phyloP scores from a whole-genome alignment of 805 yeast species.

The Yarrowia sp. region DNA sequence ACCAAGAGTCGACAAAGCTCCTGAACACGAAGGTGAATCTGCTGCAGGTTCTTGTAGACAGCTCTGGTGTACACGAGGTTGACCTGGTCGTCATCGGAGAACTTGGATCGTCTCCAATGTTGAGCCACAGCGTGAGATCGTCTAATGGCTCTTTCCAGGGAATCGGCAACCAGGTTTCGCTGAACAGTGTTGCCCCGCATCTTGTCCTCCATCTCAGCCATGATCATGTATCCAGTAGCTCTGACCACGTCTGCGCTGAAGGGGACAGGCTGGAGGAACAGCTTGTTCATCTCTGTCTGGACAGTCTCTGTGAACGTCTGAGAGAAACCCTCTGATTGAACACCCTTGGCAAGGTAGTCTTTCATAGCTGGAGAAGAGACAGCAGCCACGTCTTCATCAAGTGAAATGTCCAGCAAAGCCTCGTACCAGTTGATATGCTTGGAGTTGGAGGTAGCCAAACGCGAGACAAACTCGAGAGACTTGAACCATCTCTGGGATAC shows the following conservation, averaged over 20 bases:
- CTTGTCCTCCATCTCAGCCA: slow-evolving; percentile 32
- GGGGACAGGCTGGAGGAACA: slow-evolving; percentile 9
- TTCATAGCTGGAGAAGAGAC: slow-evolving; percentile 20
- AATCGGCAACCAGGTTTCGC: slow-evolving; percentile 9
- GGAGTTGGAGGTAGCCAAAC: slow-evolving; percentile 9
- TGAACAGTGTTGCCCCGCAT: slow-evolving; percentile 20
- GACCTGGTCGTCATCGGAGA: slow-evolving; percentile 27
- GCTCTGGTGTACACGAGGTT: slow-evolving; percentile 28
- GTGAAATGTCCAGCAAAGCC: slow-evolving; percentile 10
- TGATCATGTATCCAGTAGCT: slow-evolving; percentile 32
- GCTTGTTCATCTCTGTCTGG: slow-evolving; percentile 22
- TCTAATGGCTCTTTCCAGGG: slow-evolving; percentile 2
- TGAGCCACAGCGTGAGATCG: slow-evolving; percentile 27
- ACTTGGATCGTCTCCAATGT: slow-evolving; percentile 17
- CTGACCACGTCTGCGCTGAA: slow-evolving; percentile 8
- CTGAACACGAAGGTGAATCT: slow-evolving; percentile 9
- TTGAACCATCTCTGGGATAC: slow-evolving; percentile 21
- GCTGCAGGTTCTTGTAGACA: slow-evolving; percentile 13
- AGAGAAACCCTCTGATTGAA: slow-evolving; percentile 14
- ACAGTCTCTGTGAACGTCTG: slow-evolving; percentile 2
- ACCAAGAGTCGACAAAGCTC: slow-evolving; percentile 23
- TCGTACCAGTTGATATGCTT: slow-evolving; percentile 29
- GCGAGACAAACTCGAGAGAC: slow-evolving; percentile 2
- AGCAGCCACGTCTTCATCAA: slow-evolving; percentile 13
- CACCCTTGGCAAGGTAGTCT: slow-evolving; percentile 12